These are phyloP conservation scores for Chlorella sp. DNA, from an alignment of 139 green algal genomes.

Conservation along the genomic window DNA sequence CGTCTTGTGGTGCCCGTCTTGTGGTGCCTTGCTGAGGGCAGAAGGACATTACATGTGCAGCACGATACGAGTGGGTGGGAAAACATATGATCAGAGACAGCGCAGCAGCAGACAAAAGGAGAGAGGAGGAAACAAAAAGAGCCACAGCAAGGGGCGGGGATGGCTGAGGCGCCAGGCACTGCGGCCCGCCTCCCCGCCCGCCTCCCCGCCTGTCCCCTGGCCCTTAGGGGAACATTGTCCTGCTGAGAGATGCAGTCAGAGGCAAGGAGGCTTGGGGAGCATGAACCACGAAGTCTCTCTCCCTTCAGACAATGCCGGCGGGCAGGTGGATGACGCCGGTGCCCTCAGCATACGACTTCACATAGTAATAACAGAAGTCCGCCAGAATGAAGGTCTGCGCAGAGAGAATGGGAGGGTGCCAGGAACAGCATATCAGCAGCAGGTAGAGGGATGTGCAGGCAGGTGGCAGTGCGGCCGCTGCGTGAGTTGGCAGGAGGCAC, in stretches of 20 bases:
- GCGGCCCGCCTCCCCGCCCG: too few relatives aligned
- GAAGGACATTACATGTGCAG: too few relatives aligned
- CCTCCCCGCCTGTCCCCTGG: too few relatives aligned
- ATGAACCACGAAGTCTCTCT: too few relatives aligned
- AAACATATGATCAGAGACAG: not conserved
- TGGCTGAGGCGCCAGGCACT: not conserved
- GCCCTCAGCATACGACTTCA: conserved; percentile 93
- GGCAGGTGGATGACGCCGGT: conserved; percentile 91
- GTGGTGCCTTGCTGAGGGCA: too few relatives aligned
- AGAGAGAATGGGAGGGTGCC: not conserved
- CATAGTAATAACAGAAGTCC: conserved; percentile 99
- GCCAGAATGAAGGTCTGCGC: conserved; percentile 95
- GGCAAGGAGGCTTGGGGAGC: too few relatives aligned
- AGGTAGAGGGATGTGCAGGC: not conserved
- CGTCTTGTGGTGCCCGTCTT: not conserved
- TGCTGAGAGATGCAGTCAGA: too few relatives aligned
- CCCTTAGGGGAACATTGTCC: too few relatives aligned
- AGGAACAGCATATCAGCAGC: not conserved
- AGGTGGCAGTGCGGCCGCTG: too few relatives aligned
- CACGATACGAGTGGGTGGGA: not conserved
- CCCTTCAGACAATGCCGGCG: conserved; percentile 33
- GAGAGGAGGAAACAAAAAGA: not conserved
- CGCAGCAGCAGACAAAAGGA: not conserved
- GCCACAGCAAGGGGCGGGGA: not conserved
- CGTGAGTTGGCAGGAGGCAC: not conserved